Evolutionary conservation across 2,329 filamentous ascomycete genomes (phyloP), one percentile per base, ranked within the genome.

Genomic region (Cordyceps sp.): DNA sequence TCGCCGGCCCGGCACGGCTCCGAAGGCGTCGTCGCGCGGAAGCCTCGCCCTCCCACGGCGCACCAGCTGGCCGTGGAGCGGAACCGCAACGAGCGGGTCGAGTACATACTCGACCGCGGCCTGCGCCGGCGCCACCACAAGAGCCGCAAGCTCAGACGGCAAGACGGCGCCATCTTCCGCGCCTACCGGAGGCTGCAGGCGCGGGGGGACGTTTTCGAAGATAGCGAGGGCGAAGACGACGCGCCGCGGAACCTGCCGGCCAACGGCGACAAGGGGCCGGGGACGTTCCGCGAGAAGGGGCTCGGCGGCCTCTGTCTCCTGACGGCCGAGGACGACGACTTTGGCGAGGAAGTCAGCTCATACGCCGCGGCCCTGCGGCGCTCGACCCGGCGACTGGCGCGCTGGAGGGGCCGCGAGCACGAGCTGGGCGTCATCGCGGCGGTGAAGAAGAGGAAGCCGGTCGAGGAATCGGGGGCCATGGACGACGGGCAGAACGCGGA

Each of bases 1-100:
- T 76, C 73, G 2, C 72, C 73, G 6, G 67, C 59, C 26, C 62
- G 64, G 16, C 57, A 66, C 14, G 53, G 64, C 15, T 59, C 67
- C 12, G 73, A 75, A 35, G 62, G 62, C 12, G 61, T 69, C n/a
- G 57, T 64, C 24, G 59, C 62, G 15, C 59, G 70, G 35, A 76
- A 84, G 47, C 73, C 77, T 8, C 69, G 82, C 2, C 81, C 81
- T 3, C 70, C 83, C 0, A 90, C 82, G 0, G 78, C 80, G 23
- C 82, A 90, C 52, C 82, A 90, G 53, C 61, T 85, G 25, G 81
- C 81, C 0, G 78, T 90, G 1, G 80, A 85, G 50, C 69, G 76
- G 34, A 85, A 86, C 51, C 66, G 82, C 14, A 78, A 73, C 37
- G 73, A 82, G 45, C 73, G 81, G 6, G 81, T 88, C n/a, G 78